Conservation (phyloP, 768 basidiomycete genomes). For the Agaricus blazei region DNA sequence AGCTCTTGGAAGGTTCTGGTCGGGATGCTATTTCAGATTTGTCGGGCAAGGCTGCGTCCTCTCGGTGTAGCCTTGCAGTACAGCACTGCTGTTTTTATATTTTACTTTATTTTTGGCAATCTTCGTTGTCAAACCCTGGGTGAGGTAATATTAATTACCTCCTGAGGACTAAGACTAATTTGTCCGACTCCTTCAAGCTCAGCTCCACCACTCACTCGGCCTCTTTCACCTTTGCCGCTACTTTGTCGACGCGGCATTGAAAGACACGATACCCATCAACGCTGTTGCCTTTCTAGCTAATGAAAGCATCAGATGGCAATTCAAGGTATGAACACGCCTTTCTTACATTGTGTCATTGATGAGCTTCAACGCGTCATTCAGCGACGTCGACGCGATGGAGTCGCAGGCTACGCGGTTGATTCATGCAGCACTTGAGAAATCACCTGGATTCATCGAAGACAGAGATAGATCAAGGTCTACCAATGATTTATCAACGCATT, state of each 20-base stretch:
- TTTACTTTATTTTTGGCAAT: too few relatives aligned
- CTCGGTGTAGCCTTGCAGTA: too few relatives aligned
- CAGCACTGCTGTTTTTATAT: too few relatives aligned
- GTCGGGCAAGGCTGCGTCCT: too few relatives aligned
- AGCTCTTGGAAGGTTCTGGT: constrained; percentile 8
- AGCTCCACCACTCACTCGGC: neutral
- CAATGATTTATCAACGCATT: constrained; percentile 37
- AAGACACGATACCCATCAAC: neutral
- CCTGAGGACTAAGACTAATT: constrained; percentile 1
- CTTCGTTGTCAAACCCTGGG: too few relatives aligned
- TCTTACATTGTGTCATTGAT: neutral
- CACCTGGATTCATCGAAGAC: neutral
- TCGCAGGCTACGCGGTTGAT: constrained; percentile 52
- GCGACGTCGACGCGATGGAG: constrained; percentile 30
- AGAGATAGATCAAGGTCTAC: constrained; percentile 4
- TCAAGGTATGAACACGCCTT: constrained; percentile 8
- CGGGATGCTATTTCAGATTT: too few relatives aligned
- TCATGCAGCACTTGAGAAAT: neutral
- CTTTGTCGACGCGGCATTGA: neutral
- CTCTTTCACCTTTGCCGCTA: neutral
- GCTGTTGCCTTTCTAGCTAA: constrained; percentile 11
- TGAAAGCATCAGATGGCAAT: constrained; percentile 33
- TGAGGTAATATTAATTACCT: neutral
- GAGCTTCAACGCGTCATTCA: constrained; percentile 15
- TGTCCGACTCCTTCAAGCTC: neutral